Percentiles rank a stretch among this genome's conserved stretches.
Evolutionary conservation across 768 basidiomycete genomes (phyloP).

Genomic region (Suillus tomentosus): DNA sequence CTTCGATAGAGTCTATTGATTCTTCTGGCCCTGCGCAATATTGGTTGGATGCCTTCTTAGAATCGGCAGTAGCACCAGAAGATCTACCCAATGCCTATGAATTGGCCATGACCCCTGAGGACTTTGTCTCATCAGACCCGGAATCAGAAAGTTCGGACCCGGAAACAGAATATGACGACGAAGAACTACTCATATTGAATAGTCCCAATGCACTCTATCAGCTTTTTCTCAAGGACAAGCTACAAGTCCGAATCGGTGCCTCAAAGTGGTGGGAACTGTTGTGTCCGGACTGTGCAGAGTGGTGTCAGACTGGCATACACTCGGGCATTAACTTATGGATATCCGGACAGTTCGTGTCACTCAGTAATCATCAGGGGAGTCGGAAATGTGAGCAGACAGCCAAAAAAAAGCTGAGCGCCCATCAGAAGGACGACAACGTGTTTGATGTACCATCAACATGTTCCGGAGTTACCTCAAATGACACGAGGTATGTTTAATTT

Average conservation of each 20-base stretch:
- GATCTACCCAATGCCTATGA: not conserved
- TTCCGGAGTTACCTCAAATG: no score
- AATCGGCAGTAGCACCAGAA: not conserved
- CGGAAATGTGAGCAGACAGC: not conserved
- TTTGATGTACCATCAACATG: not conserved
- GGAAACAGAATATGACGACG: not conserved
- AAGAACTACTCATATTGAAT: not conserved
- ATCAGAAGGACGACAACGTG: not conserved
- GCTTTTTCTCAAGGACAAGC: not conserved
- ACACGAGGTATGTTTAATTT: not conserved
- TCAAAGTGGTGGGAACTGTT: not conserved
- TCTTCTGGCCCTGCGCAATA: not conserved
- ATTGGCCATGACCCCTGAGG: not conserved
- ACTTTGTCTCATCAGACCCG: no score
- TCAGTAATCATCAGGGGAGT: not conserved
- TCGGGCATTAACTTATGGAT: not conserved
- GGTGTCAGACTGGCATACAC: slow-evolving; percentile 1
- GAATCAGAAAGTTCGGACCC: no score
- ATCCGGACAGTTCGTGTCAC: not conserved
- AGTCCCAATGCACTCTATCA: not conserved
- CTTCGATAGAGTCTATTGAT: not conserved
- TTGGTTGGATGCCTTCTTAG: not conserved
- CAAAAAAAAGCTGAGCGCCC: not conserved
- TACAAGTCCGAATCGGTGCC: not conserved
- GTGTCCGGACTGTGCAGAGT: not conserved